These are phyloP conservation scores for Aristolochia californica DNA, from an alignment of 164 flowering plant genomes.

Conservation along the genomic window DNA sequence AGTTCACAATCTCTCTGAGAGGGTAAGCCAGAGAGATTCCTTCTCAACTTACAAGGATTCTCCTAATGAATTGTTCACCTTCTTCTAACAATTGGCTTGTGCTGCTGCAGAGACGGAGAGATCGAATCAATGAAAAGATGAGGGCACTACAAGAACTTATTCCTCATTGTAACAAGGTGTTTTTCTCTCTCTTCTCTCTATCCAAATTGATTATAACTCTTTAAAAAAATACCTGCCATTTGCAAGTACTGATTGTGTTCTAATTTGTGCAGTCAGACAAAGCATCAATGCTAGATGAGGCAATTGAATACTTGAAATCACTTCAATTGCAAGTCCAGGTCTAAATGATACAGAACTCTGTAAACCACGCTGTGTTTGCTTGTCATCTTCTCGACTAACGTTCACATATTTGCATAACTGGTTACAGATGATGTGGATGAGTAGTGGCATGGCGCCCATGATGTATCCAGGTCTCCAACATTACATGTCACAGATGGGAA, in stretches of 20 bases:
- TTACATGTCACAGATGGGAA: conserved; percentile 56
- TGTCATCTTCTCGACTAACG: too few relatives aligned
- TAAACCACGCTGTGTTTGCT: not conserved
- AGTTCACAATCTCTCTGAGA: conserved; percentile 86
- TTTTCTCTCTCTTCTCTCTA: not conserved
- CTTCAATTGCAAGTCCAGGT: conserved; percentile 96
- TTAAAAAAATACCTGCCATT: too few relatives aligned
- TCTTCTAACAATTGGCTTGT: not conserved
- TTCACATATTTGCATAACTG: conserved; percentile 1
- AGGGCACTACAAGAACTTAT: conserved; percentile 76
- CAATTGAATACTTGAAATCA: conserved; percentile 85
- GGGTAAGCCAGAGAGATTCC: conserved; percentile 56
- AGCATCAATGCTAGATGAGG: conserved; percentile 95
- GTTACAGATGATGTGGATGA: conserved; percentile 76
- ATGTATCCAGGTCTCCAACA: conserved; percentile 69
- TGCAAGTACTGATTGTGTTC: not conserved
- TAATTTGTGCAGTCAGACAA: conserved; percentile 61
- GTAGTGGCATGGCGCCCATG: conserved; percentile 68
- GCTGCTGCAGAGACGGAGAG: conserved; percentile 65
- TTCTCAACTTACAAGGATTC: not conserved
- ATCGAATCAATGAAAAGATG: conserved; percentile 84
- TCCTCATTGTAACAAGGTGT: conserved; percentile 80
- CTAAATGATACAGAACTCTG: not conserved
- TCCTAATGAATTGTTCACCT: not conserved
- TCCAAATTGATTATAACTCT: not conserved